Evolutionary conservation across 345 rosid species (phyloP).

Genomic region (Murraya koenigii): DNA sequence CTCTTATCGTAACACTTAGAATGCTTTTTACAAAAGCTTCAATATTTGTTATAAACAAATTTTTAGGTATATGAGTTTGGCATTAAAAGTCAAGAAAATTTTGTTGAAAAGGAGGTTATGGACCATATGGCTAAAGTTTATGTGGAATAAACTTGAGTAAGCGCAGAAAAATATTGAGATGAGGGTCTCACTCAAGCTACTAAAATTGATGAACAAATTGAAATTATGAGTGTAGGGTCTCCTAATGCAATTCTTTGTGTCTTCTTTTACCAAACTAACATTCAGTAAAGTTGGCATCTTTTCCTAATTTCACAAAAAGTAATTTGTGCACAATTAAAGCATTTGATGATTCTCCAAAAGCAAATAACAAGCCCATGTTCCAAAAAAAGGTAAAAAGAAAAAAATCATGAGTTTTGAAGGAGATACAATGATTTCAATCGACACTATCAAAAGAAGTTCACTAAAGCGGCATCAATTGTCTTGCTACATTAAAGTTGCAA

Average conservation of each 20-base stretch:
- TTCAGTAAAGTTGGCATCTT: conserved; percentile 21
- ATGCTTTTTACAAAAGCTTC: neutral
- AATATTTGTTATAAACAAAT: neutral
- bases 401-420: conserved; percentile 22
- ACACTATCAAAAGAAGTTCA: conserved; percentile 52
- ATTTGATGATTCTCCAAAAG: conserved; percentile 25
- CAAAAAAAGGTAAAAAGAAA: conserved; percentile 18
- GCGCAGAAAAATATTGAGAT: neutral
- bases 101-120: neutral
- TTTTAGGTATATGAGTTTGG: neutral
- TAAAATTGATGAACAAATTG: neutral
- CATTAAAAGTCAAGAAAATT: too few species aligned
- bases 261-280: conserved; percentile 7
- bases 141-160: conserved; percentile 1
- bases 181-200: conserved; percentile 12
- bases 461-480: conserved; percentile 43
- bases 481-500: conserved; percentile 34
- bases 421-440: conserved; percentile 35
- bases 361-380: conserved; percentile 32
- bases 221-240: conserved; percentile 34
- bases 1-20: neutral
- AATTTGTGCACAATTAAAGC: conserved; percentile 19
- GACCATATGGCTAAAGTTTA: neutral
- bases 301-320: conserved; percentile 21
- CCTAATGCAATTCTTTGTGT: neutral